phyloP scores from a whole-genome alignment of 768 basidiomycete species.

The Cystofilobasidium bisporidii region DNA sequence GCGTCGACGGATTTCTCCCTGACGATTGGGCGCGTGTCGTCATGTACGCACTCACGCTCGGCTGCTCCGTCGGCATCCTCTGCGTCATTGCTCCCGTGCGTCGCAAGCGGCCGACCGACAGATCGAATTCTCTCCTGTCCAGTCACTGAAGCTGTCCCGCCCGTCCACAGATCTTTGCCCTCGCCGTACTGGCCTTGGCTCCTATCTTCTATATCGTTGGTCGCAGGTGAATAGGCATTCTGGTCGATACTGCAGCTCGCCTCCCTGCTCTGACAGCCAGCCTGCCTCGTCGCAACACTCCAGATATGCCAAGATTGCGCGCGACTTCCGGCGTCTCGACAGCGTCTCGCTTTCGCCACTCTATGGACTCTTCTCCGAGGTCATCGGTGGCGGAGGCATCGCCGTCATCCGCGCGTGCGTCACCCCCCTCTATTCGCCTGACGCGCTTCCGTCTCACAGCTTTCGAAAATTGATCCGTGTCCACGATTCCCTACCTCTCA shows the following conservation, averaged over 20 bases:
- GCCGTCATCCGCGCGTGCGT: slow-evolving; percentile 68
- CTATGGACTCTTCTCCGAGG: slow-evolving; percentile 50
- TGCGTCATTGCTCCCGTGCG: not conserved
- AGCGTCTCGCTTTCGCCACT: slow-evolving; percentile 48
- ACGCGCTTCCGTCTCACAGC: too few relatives aligned
- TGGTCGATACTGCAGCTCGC: too few relatives aligned
- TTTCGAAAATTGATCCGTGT: too few relatives aligned
- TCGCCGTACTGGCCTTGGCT: slow-evolving; percentile 1
- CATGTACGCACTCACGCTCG: slow-evolving; percentile 8
- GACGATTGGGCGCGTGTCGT: slow-evolving; percentile 17
- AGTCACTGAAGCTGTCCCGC: too few relatives aligned
- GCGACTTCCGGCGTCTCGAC: slow-evolving; percentile 42
- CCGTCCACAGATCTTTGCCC: not conserved
- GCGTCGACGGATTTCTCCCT: slow-evolving; percentile 21
- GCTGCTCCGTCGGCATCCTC: not conserved
- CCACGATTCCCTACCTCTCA: not conserved
- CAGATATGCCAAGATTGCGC: slow-evolving; percentile 39
- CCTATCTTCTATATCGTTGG: slow-evolving; percentile 42
- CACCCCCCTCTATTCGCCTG: slow-evolving; percentile 54
- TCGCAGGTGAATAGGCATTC: not conserved
- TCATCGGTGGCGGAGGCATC: slow-evolving; percentile 45
- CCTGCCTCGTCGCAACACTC: not conserved
- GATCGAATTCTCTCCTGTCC: too few relatives aligned
- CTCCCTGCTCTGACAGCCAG: not conserved
- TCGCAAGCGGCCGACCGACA: too few relatives aligned